Evolutionary conservation across 345 rosid genomes (phyloP).

Genomic region (Rhodamnia argentea): DNA sequence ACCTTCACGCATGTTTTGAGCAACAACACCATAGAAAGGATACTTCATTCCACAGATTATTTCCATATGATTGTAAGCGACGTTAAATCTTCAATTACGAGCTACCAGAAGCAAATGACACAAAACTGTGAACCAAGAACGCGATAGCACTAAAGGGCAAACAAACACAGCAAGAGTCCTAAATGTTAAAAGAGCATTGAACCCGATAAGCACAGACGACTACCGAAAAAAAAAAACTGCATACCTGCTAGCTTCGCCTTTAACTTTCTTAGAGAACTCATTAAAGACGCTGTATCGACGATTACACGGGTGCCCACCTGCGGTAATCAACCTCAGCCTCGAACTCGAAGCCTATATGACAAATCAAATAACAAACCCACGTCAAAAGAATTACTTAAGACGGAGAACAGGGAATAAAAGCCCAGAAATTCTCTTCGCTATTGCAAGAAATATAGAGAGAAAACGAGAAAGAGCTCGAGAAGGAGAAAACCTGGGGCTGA

Average conservation of each 20-base stretch:
- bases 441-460: background rate
- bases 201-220: background rate
- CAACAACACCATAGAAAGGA: background rate
- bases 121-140: background rate
- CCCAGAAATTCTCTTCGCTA: background rate
- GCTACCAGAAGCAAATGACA: background rate
- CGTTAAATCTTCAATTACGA: background rate
- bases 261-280: conserved; percentile 65
- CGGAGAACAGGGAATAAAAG: background rate
- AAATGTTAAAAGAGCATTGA: background rate
- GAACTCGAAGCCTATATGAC: conserved; percentile 25
- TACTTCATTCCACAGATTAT: background rate
- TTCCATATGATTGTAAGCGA: background rate
- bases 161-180: background rate
- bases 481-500: conserved; percentile 30
- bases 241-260: conserved; percentile 68
- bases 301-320: conserved; percentile 21
- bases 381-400: background rate
- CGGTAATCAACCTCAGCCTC: conserved; percentile 23
- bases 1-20: background rate
- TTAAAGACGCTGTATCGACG: conserved; percentile 68
- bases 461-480: background rate
- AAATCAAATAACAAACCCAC: background rate
- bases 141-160: background rate
- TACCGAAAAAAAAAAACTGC: background rate